Conservation (phyloP, 116 monocot genomes). For the Posidonia oceanica region DNA sequence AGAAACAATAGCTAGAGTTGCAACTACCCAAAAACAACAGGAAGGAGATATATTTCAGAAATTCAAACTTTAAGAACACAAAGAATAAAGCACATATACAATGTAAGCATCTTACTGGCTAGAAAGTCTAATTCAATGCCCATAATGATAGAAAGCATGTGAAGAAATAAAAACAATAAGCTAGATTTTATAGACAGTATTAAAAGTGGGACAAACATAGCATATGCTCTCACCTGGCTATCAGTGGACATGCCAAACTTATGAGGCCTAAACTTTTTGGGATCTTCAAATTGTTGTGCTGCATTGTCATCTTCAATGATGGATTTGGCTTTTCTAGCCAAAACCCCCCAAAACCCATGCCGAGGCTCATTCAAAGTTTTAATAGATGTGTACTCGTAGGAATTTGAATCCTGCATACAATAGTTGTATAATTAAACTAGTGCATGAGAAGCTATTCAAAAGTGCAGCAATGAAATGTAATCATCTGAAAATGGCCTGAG, state of each 20-base stretch:
- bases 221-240: background rate
- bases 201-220: background rate
- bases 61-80: too few species aligned
- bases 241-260: background rate
- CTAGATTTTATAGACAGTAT: too few species aligned
- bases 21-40: too few species aligned
- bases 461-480: background rate
- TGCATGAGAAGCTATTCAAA: background rate
- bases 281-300: constrained; percentile 11
- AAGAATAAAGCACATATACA: too few species aligned
- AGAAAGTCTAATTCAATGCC: too few species aligned
- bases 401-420: constrained; percentile 30
- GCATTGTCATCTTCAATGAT: constrained; percentile 66
- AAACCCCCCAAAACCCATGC: constrained; percentile 68
- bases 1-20: too few species aligned
- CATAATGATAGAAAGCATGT: too few species aligned
- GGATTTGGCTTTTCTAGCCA: constrained; percentile 80
- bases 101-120: too few species aligned
- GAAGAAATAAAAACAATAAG: too few species aligned
- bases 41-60: too few species aligned
- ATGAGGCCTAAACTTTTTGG: background rate
- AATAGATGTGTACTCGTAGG: constrained; percentile 43
- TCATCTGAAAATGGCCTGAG: too few species aligned
- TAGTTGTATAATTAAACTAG: background rate
- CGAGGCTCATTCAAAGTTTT: constrained; percentile 39